A percentile compares a stretch with the other conserved stretches of the same genome.
Evolutionary conservation across 2,329 filamentous ascomycete genomes (phyloP).

Genomic region (Metarhizium anisopliae): DNA sequence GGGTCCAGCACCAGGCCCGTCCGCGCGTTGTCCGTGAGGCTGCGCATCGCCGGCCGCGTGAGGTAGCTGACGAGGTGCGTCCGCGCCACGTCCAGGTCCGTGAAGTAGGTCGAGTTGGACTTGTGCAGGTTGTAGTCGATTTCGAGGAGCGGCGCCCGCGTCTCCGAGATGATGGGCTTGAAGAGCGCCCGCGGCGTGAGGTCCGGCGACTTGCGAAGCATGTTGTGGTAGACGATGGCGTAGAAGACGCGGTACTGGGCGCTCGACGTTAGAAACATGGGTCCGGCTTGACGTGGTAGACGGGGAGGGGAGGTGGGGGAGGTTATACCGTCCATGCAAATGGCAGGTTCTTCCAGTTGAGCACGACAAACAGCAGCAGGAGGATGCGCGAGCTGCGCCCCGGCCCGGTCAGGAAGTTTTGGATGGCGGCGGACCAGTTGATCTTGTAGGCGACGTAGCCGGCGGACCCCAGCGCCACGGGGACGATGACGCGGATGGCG

Average conservation of each 20-base stretch:
- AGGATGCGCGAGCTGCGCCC: constrained; percentile 44
- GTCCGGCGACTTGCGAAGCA: constrained; percentile 36
- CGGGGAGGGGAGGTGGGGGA: neutral
- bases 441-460: constrained; percentile 39
- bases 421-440: constrained; percentile 29
- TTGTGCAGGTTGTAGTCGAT: constrained; percentile 85
- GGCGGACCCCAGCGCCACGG: constrained; percentile 30
- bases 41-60: constrained; percentile 34
- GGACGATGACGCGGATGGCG: constrained; percentile 31
- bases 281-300: no score
- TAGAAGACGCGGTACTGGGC: constrained; percentile 49
- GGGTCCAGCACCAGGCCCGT: constrained; percentile 38
- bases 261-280: neutral
- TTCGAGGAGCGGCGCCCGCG: constrained; percentile 63
- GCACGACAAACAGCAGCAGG: constrained; percentile 44
- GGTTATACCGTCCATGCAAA: constrained; percentile 64
- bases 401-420: constrained; percentile 42
- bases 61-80: constrained; percentile 70
- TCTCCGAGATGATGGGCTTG: constrained; percentile 57
- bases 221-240: constrained; percentile 44
- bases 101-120: constrained; percentile 77
- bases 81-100: constrained; percentile 75
- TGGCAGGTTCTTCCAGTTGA: constrained; percentile 68
- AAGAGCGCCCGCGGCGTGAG: constrained; percentile 60
- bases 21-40: constrained; percentile 8